Evolutionary conservation across 768 basidiomycete genomes (phyloP), one percentile per base, ranked within the genome.

Genomic region (Leucogyrophana mollusca): DNA sequence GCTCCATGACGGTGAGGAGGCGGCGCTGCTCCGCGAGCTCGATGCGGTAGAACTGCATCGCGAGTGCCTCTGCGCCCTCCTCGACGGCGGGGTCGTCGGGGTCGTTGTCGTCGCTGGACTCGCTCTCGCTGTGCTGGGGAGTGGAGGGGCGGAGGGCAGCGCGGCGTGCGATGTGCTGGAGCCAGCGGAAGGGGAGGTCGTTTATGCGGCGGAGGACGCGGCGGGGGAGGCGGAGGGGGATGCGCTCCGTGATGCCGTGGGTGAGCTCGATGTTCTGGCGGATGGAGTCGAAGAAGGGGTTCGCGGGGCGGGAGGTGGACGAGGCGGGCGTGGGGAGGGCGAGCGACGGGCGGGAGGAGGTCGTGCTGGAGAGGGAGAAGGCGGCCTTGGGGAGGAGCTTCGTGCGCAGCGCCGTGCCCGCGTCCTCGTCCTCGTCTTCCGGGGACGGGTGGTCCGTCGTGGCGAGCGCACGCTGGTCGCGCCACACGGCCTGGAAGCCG

Each of bases 211-310:
- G 67, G 18, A 76, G 74, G 41, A 82, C 74, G 2, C 68, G 56
- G 27, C 65, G 57, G 2, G 80, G 73, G 13, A 85, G 67, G 37
- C 67, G 67, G 43, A 96, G 80, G 11, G 90, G 83, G 30, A 95
- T 94, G 25, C 89, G 85, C 56, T 93, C 90, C 0, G 84, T 88
- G 51, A 82, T 76, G 6, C 82, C 81, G 25, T 82, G 65, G 2
- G 84, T 79, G 18, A 96, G 79, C 68, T 96, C 93, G 2, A 83
- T 62, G 55, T 92, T 90, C 67, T 93, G 90, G 32, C 89, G 83
- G 56, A 98, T 89, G 56, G 88, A 86, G 66, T 98, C 94, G 55
- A 91, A 97, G 71, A 98, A 98, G 9, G 95, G 95, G 62, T 95
- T 97, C 4, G 68, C 57, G 57, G 57, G 70, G 61, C 41, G 65